Evolutionary conservation across 345 rosid species (phyloP), one percentile per base, ranked within the genome.

Genomic region (Carallia brachiata): DNA sequence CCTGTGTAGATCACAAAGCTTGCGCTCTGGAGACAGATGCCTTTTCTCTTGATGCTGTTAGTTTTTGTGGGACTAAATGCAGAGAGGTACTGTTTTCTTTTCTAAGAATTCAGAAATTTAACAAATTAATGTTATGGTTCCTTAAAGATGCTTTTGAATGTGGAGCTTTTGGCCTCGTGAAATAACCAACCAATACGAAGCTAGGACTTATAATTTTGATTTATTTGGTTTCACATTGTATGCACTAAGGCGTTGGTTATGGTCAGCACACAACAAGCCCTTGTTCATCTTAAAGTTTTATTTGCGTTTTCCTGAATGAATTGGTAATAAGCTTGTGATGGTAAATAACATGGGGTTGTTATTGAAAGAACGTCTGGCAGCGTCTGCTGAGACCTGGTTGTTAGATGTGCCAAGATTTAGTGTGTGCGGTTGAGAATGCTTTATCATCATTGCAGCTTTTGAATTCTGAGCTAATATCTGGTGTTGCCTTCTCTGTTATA

Each of bases 11-110:
- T 77, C 80, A 77, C 70, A 72, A 52, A 12, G 68, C 80, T 10
- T 77, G 80, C 67, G 44, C 44, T 34, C 44, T 37, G 70, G 88
- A 80, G 72, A 57, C 63, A 70, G 90, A 84, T 82, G 71, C 62
- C 56, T 73, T 60, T 78, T 73, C 75, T 54, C 47, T 52, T 79
- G 85, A 86, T 23, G 77, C 80, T 32, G 60, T 52, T 72, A 68
- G 77, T 36, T 77, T 77, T 69, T 77, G 80, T 64, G 76, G 76
- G 40, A 68, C 60, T 59, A 68, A 55, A 57, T 77, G 80, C 52
- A n/a, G 73, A 40, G 77, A 77, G 76, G 80, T 77, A 68, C 19
- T n/a, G 3, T 59, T n/a, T 2, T 59, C 30, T 64, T 73, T 36
- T 61, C 19, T 17, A 8, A 9, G 55, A 6, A 63, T 68, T 6